Percentiles rank a stretch among this genome's conserved stretches.
Evolutionary conservation across 2,329 filamentous ascomycete species (phyloP).

Genomic region (Aureobasidium melanogenum): DNA sequence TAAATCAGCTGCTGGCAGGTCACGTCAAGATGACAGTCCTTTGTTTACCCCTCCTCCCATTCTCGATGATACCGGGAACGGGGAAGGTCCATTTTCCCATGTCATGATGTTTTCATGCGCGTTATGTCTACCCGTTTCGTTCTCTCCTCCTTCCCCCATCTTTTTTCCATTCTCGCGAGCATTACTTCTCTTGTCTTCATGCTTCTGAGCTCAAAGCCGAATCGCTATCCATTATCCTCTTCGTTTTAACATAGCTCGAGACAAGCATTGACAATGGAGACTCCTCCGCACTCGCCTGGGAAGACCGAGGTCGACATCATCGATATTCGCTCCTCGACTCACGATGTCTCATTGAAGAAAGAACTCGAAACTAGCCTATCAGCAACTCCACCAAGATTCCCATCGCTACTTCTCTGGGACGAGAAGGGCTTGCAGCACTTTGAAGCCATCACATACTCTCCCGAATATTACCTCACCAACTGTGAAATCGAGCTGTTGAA

Average conservation of each 20-base stretch:
- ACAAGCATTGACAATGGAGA: not conserved
- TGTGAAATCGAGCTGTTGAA: not conserved
- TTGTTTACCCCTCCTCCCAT: not conserved
- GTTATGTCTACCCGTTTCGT: not conserved
- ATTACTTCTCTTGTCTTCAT: not conserved
- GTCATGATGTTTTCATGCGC: not conserved
- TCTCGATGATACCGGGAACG: not conserved
- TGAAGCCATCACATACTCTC: not conserved
- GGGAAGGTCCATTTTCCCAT: not conserved
- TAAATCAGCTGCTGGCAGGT: not conserved
- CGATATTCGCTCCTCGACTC: not conserved
- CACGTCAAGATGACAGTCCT: not conserved
- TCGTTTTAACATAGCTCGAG: not conserved
- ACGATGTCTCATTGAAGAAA: not conserved
- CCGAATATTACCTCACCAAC: not conserved
- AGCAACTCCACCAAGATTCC: not conserved
- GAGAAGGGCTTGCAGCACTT: conserved; percentile 1
- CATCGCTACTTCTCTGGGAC: not conserved
- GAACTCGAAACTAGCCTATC: not conserved
- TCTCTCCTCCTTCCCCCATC: too few relatives aligned
- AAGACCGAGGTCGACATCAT: not conserved
- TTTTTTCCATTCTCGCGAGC: not conserved
- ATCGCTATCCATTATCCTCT: not conserved
- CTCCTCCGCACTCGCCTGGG: not conserved
- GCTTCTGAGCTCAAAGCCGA: too few relatives aligned